phyloP scores from a whole-genome alignment of 169 alveolate genomes.

The Plasmodium reichenowi region DNA sequence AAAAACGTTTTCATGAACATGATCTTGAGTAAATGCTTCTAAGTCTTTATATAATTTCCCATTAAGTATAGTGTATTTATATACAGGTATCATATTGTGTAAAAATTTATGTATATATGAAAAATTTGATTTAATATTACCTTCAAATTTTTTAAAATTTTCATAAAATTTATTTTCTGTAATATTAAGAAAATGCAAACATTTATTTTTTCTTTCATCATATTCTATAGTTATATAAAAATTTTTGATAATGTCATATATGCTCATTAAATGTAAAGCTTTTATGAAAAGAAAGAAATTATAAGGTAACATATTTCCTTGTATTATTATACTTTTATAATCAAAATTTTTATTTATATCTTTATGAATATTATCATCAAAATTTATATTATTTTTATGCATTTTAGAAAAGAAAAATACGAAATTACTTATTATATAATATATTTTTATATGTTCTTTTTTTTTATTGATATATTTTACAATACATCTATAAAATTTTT shows the following conservation, averaged over 20 bases:
- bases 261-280: slow-evolving; percentile 57
- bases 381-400: slow-evolving; percentile 58
- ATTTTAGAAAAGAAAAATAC: slow-evolving; percentile 61
- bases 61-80: slow-evolving; percentile 38
- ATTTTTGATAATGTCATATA: slow-evolving; percentile 26
- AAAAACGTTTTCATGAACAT: slow-evolving; percentile 11
- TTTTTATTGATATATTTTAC: slow-evolving; percentile 42
- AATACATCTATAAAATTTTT: slow-evolving; percentile 47
- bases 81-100: slow-evolving; percentile 51
- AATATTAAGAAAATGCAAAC: slow-evolving; percentile 54
- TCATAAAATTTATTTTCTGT: slow-evolving; percentile 74
- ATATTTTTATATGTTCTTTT: slow-evolving; percentile 62
- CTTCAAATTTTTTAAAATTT: slow-evolving; percentile 66
- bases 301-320: slow-evolving; percentile 61
- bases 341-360: slow-evolving; percentile 71
- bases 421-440: slow-evolving; percentile 58
- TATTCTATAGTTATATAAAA: slow-evolving; percentile 42
- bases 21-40: slow-evolving; percentile 22
- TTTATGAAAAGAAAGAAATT: slow-evolving; percentile 48
- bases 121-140: slow-evolving; percentile 41
- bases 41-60: slow-evolving; percentile 44
- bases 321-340: slow-evolving; percentile 50
- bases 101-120: slow-evolving; percentile 41
- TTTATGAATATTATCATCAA: slow-evolving; percentile 69
- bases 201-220: slow-evolving; percentile 74